Percentiles rank a stretch among this genome's conserved stretches.
These are phyloP conservation scores for Ascochyta koolunga DNA, from an alignment of 2,329 filamentous ascomycete species.

Conservation along the genomic window DNA sequence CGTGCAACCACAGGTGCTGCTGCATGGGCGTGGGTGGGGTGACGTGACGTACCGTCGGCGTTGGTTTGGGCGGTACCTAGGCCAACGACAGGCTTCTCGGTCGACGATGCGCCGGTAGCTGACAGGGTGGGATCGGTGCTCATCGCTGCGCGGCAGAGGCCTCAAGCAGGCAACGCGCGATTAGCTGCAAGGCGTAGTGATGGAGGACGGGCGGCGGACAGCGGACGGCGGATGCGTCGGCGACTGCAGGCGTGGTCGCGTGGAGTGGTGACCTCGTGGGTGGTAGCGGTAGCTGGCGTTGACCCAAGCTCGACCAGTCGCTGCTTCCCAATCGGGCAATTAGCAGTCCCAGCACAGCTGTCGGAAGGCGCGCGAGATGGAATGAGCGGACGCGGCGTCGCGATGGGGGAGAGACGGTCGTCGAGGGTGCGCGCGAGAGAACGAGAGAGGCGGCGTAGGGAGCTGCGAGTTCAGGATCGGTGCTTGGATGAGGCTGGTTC, in stretches of 20 bases:
- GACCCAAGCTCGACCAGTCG: constrained; percentile 19
- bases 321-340: constrained; percentile 29
- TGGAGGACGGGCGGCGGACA: constrained; percentile 20
- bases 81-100: constrained; percentile 35
- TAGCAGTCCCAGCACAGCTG: constrained; percentile 22
- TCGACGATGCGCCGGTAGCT: constrained; percentile 34
- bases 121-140: constrained; percentile 41
- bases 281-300: constrained; percentile 19
- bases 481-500: constrained; percentile 45
- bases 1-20: not conserved
- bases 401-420: constrained; percentile 26
- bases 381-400: constrained; percentile 33
- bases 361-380: constrained; percentile 34
- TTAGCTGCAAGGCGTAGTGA: constrained; percentile 19
- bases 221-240: constrained; percentile 18
- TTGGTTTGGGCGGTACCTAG: constrained; percentile 39
- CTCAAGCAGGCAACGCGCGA: constrained; percentile 23
- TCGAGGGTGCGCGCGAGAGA: constrained; percentile 27
- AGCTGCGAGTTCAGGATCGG: constrained; percentile 34
- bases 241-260: constrained; percentile 38
- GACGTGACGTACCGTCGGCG: constrained; percentile 44
- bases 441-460: constrained; percentile 29
- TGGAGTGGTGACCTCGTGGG: constrained; percentile 28
- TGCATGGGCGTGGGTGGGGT: not conserved
- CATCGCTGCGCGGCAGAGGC: constrained; percentile 41